Evolutionary conservation across 345 rosid species (phyloP), one percentile per base, ranked within the genome.

Genomic region (Microcos paniculata): DNA sequence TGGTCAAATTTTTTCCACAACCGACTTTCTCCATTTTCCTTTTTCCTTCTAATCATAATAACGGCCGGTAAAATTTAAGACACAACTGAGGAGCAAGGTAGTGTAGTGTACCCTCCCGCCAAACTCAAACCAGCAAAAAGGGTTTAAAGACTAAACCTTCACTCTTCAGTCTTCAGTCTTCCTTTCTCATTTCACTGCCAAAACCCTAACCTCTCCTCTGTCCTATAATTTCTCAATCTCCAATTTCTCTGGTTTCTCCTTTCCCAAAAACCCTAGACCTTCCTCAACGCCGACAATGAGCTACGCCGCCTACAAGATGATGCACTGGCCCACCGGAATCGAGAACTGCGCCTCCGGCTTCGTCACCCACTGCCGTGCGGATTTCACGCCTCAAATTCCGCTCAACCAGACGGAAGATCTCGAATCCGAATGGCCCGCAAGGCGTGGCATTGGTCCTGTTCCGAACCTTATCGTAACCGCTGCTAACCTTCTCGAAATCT

Each of bases 271-370:
- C 62, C 61, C 78, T 23, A 40, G 8, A 6, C 12, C 49, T 30
- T 19, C 28, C 28, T 51, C 38, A 15, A 28, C 55, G 0, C 10
- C 56, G 12, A 75, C 73, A 77, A 93, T 96, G 98, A 96, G 99
- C 86, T 96, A 74, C 90, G 99, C 98, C 45, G 97, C 97, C 58
- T 96, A 82, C 86, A 96, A 96, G 73, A 88, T 92, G 96, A 90
- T 96, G 98, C 99, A 91, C 87, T 89, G 90, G 90, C 96, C 98
- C 1, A 93, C 98, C 67, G 93, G 93, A 76, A 85, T 96, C 74
- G 93, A 90, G 81, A 84, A 80, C 84, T 93, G 97, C 74, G 93
- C 87, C 21, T 89, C 99, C 74, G 98, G 97, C 71, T 93, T 80
- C 83, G 59, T 96, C 84, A 90, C 97, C 8, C 97, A 92, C 80